phyloP scores from a whole-genome alignment of 257 asterid species.

The Solanum gandarillasii region DNA sequence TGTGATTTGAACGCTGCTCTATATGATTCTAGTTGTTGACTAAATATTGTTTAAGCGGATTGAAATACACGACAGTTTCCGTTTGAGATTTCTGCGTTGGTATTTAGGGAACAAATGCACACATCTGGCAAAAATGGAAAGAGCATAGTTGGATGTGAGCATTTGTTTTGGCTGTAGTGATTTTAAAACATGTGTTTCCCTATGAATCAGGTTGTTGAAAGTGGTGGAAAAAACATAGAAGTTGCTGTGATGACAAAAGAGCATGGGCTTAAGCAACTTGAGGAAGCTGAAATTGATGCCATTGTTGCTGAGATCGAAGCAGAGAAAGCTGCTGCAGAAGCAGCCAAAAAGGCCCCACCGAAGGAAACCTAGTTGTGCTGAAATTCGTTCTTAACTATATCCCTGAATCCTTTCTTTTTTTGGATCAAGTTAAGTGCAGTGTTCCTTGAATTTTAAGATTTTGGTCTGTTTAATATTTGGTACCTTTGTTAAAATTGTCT shows the following conservation, averaged over 20 bases:
- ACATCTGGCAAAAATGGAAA: not conserved
- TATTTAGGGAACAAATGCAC: not conserved
- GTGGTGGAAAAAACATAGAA: constrained; percentile 97
- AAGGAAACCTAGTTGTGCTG: constrained; percentile 29
- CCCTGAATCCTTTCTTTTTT: not conserved
- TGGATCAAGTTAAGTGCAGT: constrained; percentile 3
- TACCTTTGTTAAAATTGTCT: not conserved
- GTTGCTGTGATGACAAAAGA: constrained; percentile 92
- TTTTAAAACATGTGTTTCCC: not conserved
- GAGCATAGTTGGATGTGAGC: not conserved
- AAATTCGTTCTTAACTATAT: not conserved
- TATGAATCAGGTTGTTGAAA: constrained; percentile 70
- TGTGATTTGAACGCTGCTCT: not conserved
- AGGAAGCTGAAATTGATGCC: constrained; percentile 89
- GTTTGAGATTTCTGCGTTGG: not conserved
- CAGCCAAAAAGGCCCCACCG: constrained; percentile 84
- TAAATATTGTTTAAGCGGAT: not conserved
- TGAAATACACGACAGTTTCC: not conserved
- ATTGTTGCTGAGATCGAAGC: constrained; percentile 83
- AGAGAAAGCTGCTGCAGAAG: constrained; percentile 97
- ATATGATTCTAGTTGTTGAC: not conserved
- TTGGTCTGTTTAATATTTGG: not conserved
- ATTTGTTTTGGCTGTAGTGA: not conserved
- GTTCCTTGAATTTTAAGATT: not conserved
- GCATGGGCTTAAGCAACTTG: constrained; percentile 68